These are phyloP conservation scores for Acidiella bohemica DNA, from an alignment of 495 filamentous ascomycete genomes.

Conservation along the genomic window DNA sequence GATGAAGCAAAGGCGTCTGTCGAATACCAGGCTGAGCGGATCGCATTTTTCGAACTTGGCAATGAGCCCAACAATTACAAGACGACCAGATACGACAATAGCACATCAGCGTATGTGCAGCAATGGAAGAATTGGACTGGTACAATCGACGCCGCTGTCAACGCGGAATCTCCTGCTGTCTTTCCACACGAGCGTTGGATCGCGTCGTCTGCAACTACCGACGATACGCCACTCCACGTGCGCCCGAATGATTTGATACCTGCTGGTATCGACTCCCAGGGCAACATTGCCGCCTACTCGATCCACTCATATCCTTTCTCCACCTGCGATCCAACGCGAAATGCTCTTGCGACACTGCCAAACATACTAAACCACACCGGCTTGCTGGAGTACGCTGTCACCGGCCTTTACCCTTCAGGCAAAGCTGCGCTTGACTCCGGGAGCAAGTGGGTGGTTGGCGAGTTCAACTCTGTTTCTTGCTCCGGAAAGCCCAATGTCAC, in stretches of 20 bases:
- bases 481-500: slow-evolving; percentile 4
- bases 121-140: slow-evolving; percentile 3
- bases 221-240: slow-evolving; percentile 1
- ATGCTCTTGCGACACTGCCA: neutral
- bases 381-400: neutral
- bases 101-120: slow-evolving; percentile 1
- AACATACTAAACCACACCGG: slow-evolving; percentile 4
- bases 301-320: slow-evolving; percentile 5
- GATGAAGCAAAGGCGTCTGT: neutral
- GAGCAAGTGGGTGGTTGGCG: slow-evolving; percentile 5
- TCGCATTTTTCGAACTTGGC: slow-evolving; percentile 3
- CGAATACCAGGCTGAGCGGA: neutral
- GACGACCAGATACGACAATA: neutral
- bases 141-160: slow-evolving; percentile 2
- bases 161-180: neutral
- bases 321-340: slow-evolving; percentile 1
- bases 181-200: neutral
- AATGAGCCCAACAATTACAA: slow-evolving; percentile 5
- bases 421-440: slow-evolving; percentile 1
- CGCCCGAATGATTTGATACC: slow-evolving; percentile 6
- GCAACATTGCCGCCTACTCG: slow-evolving; percentile 3
- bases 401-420: slow-evolving; percentile 1
- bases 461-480: slow-evolving; percentile 6
- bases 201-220: slow-evolving; percentile 4
- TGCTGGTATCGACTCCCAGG: neutral